Conservation (phyloP, 2,329 filamentous ascomycete species). For the Pestalotiopsis fici region DNA sequence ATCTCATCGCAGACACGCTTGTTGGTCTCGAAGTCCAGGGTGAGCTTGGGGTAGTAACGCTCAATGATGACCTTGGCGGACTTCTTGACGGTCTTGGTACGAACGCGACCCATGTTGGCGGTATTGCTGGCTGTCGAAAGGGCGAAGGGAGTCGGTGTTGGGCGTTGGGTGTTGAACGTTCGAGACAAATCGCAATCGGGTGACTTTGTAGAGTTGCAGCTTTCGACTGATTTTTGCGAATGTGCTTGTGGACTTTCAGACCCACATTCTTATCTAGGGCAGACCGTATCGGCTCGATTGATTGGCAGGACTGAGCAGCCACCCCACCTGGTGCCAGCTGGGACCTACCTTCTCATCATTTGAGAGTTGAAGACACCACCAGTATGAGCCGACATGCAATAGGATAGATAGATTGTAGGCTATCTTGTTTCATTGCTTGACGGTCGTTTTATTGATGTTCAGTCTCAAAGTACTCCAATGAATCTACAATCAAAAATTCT, state of each 20-base stretch:
- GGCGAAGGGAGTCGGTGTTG: conserved; percentile 29
- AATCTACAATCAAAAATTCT: no score
- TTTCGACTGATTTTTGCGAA: neutral
- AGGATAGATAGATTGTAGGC: neutral
- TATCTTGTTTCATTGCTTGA: no score
- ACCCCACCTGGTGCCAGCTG: neutral
- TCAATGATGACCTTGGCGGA: conserved; percentile 99
- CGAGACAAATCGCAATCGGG: neutral
- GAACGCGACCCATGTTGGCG: conserved; percentile 70
- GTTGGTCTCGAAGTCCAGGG: conserved; percentile 99
- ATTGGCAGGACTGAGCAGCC: neutral
- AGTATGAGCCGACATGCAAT: neutral
- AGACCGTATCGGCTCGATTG: neutral
- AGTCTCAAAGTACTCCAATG: no score
- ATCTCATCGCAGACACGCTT: conserved; percentile 99
- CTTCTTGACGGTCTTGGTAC: conserved; percentile 70
- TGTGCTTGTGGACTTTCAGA: neutral
- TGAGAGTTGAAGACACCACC: neutral
- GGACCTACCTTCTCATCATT: neutral
- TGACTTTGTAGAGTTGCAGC: neutral
- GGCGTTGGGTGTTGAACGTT: conserved; percentile 15
- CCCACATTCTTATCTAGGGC: neutral
- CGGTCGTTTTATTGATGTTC: no score
- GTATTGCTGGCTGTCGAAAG: conserved; percentile 40
- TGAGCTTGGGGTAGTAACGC: conserved; percentile 96